phyloP scores from a whole-genome alignment of 2,329 filamentous ascomycete species.

The Scedosporium boydii region DNA sequence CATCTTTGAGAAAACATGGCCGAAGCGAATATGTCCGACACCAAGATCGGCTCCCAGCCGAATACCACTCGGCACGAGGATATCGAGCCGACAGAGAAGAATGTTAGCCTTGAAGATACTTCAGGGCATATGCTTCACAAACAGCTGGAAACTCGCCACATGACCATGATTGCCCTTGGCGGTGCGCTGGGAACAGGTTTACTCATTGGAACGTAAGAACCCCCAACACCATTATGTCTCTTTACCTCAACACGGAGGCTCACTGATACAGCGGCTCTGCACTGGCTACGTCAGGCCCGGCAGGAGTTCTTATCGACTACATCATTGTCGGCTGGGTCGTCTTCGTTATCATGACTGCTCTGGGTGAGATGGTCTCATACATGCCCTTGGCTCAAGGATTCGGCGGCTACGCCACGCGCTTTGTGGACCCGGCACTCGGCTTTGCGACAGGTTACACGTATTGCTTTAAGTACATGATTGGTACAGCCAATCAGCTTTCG shows the following conservation, averaged over 20 bases:
- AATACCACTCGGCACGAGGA: too few species aligned
- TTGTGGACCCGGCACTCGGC: constrained; percentile 22
- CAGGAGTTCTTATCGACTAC: constrained; percentile 27
- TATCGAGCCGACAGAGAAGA: too few species aligned
- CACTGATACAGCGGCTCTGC: constrained; percentile 12
- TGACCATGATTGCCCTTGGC: constrained; percentile 27
- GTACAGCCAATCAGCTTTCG: constrained; percentile 27
- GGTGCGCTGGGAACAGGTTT: constrained; percentile 30
- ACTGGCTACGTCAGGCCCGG: constrained; percentile 36
- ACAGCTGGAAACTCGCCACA: constrained; percentile 19
- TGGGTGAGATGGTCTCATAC: constrained; percentile 23
- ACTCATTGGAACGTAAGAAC: constrained; percentile 40
- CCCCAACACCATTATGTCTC: too few species aligned
- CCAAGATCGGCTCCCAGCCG: too few species aligned
- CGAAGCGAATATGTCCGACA: too few species aligned
- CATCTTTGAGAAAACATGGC: too few species aligned
- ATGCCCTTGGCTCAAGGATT: constrained; percentile 19
- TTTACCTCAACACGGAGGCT: too few species aligned
- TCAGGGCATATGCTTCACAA: background rate
- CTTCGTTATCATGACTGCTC: constrained; percentile 43
- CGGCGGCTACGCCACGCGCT: constrained; percentile 18
- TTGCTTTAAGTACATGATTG: constrained; percentile 30
- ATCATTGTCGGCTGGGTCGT: constrained; percentile 36
- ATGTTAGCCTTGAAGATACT: too few species aligned
- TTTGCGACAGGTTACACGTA: constrained; percentile 19